phyloP scores from a whole-genome alignment of 2,329 filamentous ascomycete species.

The Knufia fluminis region DNA sequence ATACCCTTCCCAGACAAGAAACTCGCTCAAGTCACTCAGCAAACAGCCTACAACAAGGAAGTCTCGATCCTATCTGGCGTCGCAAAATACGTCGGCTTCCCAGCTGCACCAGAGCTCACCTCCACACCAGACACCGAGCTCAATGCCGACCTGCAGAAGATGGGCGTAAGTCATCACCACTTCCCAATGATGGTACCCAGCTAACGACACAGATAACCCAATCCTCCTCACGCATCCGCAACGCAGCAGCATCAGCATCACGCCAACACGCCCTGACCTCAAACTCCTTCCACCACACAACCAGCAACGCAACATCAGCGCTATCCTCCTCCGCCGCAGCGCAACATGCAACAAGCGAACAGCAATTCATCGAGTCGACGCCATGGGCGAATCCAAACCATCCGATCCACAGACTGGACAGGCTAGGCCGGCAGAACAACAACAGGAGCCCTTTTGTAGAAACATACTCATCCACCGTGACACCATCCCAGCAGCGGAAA shows the following conservation, averaged over 20 bases:
- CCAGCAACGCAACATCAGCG: conserved; percentile 6
- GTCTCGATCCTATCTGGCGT: conserved; percentile 84
- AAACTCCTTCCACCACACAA: not conserved
- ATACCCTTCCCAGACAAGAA: conserved; percentile 70
- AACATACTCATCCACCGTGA: conserved; percentile 30
- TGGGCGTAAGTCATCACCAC: conserved; percentile 58
- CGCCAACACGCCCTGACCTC: not conserved
- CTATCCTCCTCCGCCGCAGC: conserved; percentile 10
- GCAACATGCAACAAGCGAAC: conserved; percentile 43
- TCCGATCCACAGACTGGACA: conserved; percentile 54
- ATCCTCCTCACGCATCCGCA: not conserved
- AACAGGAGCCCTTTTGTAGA: conserved; percentile 27
- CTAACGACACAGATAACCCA: not conserved
- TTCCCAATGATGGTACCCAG: not conserved
- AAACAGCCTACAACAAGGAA: conserved; percentile 87
- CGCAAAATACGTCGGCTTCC: conserved; percentile 92
- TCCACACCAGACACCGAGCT: conserved; percentile 63
- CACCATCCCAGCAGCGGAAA: conserved; percentile 34
- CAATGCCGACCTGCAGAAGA: conserved; percentile 79
- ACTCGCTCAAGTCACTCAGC: conserved; percentile 70
- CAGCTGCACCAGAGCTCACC: conserved; percentile 77
- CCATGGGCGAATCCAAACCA: conserved; percentile 89
- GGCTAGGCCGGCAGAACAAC: conserved; percentile 30
- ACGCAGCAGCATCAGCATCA: not conserved
- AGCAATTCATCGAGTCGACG: conserved; percentile 80